Conservation (phyloP, 352 stramenopile species). For the Achlya hypogyna region DNA sequence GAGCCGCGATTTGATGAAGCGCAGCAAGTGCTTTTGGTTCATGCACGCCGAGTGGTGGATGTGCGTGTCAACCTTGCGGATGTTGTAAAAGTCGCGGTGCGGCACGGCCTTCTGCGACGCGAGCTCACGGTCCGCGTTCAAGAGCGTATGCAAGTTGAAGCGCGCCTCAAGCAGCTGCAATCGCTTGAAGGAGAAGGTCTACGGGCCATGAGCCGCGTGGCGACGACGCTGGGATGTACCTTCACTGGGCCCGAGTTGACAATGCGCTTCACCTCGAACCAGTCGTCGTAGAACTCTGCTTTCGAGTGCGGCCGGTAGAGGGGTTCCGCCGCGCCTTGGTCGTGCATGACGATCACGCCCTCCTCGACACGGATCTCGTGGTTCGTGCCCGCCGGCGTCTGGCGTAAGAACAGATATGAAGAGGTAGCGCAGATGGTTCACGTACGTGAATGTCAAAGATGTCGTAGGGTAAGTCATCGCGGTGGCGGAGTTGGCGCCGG, state of each 20-base stretch:
- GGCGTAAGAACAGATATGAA: not conserved
- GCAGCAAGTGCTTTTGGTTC: constrained; percentile 93
- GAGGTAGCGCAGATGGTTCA: not conserved
- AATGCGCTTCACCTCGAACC: constrained; percentile 78
- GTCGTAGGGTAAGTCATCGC: constrained; percentile 66
- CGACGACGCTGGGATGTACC: constrained; percentile 23
- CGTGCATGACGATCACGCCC: constrained; percentile 47
- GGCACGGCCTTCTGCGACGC: constrained; percentile 93
- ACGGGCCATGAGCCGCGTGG: not conserved
- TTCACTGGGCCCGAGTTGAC: constrained; percentile 84
- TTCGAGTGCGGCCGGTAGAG: constrained; percentile 36
- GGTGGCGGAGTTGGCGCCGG: constrained; percentile 43
- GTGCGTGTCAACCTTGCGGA: constrained; percentile 98
- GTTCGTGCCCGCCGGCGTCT: constrained; percentile 15
- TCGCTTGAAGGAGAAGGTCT: constrained; percentile 69
- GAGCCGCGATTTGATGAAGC: constrained; percentile 83
- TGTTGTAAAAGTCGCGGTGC: constrained; percentile 98
- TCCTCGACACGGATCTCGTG: constrained; percentile 49
- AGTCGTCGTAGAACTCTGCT: constrained; percentile 60
- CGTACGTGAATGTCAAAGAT: constrained; percentile 27
- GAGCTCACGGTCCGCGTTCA: constrained; percentile 94
- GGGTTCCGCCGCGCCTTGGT: constrained; percentile 22
- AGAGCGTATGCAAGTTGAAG: constrained; percentile 95
- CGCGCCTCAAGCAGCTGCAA: constrained; percentile 83
- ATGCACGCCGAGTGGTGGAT: constrained; percentile 96